Percentiles rank a stretch among this genome's conserved stretches.
phyloP scores from a whole-genome alignment of 371 early-diverging fungal genomes.

The Mortierella sp. region DNA sequence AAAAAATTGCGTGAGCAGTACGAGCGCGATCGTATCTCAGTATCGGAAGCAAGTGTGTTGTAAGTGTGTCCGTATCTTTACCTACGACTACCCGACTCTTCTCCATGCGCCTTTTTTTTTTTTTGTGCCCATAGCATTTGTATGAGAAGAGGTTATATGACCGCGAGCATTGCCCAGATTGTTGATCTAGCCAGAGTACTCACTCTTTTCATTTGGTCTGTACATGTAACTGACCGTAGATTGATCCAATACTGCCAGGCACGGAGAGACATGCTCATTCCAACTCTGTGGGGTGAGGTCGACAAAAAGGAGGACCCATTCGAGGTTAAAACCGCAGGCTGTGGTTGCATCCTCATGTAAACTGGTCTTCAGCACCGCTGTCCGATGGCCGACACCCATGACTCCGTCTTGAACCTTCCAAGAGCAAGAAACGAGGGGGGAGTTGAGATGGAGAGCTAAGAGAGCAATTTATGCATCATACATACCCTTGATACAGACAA shows the following conservation, averaged over 20 bases:
- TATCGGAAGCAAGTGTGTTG: slow-evolving; percentile 46
- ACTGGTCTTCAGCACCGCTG: background rate
- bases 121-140: background rate
- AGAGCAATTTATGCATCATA: too few relatives aligned
- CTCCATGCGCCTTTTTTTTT: background rate
- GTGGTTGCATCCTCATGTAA: slow-evolving; percentile 49
- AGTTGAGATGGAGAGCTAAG: too few relatives aligned
- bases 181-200: background rate
- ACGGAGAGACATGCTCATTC: slow-evolving; percentile 77
- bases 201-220: too few relatives aligned
- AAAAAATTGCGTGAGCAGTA: slow-evolving; percentile 52
- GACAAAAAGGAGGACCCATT: slow-evolving; percentile 83
- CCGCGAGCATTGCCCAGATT: background rate
- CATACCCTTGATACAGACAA: too few relatives aligned
- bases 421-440: too few relatives aligned
- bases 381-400: too few relatives aligned
- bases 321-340: slow-evolving; percentile 54
- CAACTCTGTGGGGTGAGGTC: slow-evolving; percentile 88
- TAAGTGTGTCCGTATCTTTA: slow-evolving; percentile 36
- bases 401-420: too few relatives aligned
- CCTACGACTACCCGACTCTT: background rate
- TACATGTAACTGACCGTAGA: slow-evolving; percentile 50
- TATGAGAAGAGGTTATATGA: background rate
- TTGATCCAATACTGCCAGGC: slow-evolving; percentile 65
- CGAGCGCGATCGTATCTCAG: slow-evolving; percentile 49